phyloP scores from a whole-genome alignment of 2,329 filamentous ascomycete species.

The Uncinocarpus reesii region DNA sequence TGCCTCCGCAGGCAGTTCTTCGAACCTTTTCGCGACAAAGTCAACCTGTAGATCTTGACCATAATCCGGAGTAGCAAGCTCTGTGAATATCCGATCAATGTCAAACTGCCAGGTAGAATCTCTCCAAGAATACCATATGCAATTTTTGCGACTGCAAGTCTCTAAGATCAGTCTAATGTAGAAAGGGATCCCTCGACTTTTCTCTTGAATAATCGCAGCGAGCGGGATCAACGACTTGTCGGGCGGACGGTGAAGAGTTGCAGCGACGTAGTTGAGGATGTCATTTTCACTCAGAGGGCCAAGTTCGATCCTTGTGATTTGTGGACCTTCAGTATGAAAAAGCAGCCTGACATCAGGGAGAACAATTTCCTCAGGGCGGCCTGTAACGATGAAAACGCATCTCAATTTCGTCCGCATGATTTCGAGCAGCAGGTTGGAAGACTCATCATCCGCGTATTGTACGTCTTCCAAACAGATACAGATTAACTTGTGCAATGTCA shows the following conservation, averaged over 20 bases:
- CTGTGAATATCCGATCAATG: constrained; percentile 72
- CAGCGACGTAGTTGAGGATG: constrained; percentile 69
- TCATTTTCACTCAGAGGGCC: constrained; percentile 66
- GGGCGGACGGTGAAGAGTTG: constrained; percentile 62
- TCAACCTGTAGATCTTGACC: constrained; percentile 71
- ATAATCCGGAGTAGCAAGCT: constrained; percentile 69
- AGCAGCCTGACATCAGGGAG: constrained; percentile 34
- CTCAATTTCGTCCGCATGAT: constrained; percentile 70
- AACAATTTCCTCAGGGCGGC: constrained; percentile 55
- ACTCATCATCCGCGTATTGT: constrained; percentile 83
- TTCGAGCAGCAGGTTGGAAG: constrained; percentile 68
- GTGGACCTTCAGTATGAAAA: constrained; percentile 42
- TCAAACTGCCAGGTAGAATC: constrained; percentile 75
- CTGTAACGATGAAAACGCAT: constrained; percentile 71
- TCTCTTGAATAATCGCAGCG: constrained; percentile 76
- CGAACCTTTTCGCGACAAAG: constrained; percentile 68
- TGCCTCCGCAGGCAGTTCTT: constrained; percentile 63
- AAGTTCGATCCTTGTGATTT: constrained; percentile 61
- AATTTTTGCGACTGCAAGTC: constrained; percentile 73
- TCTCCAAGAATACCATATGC: constrained; percentile 83
- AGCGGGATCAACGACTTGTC: constrained; percentile 62
- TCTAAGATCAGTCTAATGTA: constrained; percentile 86
- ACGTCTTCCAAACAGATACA: constrained; percentile 83
- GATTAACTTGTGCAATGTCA: constrained; percentile 75
- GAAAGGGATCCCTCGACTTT: constrained; percentile 79